Evolutionary conservation across 371 early-diverging fungal genomes (phyloP).

Genomic region (Mortierella sp.): DNA sequence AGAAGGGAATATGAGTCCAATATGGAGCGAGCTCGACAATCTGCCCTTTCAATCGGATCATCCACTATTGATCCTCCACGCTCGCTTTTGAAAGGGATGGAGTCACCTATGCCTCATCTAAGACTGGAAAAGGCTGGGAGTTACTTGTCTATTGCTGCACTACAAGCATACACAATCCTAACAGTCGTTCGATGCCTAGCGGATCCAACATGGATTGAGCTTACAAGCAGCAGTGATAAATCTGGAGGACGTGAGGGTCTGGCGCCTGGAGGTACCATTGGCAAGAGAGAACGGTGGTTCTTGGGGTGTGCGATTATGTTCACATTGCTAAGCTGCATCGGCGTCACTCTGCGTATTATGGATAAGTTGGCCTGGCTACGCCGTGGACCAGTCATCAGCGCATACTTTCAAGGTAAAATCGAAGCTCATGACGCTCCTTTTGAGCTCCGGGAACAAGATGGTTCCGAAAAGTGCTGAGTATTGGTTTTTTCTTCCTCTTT

Average conservation of each 20-base stretch:
- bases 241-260: constrained; percentile 7
- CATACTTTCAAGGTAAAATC: constrained; percentile 45
- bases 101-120: constrained; percentile 14
- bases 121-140: constrained; percentile 31
- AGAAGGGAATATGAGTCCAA: background rate
- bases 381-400: constrained; percentile 30
- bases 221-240: constrained; percentile 21
- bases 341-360: constrained; percentile 46
- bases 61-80: constrained; percentile 6
- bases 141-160: constrained; percentile 25
- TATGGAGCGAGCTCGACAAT: background rate
- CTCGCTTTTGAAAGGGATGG: background rate
- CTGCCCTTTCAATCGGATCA: background rate
- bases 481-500: too few species aligned
- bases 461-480: too few species aligned
- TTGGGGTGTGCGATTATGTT: constrained; percentile 45
- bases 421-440: too few species aligned
- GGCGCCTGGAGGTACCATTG: constrained; percentile 9
- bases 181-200: constrained; percentile 44
- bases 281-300: constrained; percentile 32
- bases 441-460: too few species aligned
- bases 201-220: constrained; percentile 45
- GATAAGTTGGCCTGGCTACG: constrained; percentile 37
- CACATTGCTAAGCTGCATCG: constrained; percentile 42
- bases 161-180: constrained; percentile 49